Conservation (phyloP, 2,329 filamentous ascomycete species). For the Ophiostoma triangulosporum region DNA sequence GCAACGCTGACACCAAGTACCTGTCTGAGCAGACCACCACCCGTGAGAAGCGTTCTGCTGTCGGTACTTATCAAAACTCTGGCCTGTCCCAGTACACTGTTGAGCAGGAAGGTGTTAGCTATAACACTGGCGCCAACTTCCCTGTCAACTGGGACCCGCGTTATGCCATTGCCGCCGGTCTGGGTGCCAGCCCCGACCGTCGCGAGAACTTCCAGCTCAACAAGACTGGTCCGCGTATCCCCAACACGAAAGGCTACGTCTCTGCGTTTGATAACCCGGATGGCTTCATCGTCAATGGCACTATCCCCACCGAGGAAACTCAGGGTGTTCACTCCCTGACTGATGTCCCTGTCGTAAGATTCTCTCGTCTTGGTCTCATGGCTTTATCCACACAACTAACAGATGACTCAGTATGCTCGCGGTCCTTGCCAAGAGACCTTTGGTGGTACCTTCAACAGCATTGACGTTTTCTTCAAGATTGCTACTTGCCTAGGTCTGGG, state of each 20-base stretch:
- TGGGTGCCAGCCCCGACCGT: constrained; percentile 59
- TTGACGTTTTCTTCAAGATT: constrained; percentile 65
- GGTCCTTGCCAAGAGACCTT: constrained; percentile 72
- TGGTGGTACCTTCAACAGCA: constrained; percentile 56
- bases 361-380: not conserved
- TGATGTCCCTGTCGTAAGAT: constrained; percentile 49
- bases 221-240: constrained; percentile 46
- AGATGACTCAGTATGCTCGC: constrained; percentile 40
- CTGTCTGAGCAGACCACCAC: constrained; percentile 49
- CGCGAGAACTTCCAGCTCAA: constrained; percentile 65
- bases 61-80: constrained; percentile 60
- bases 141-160: constrained; percentile 75
- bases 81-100: constrained; percentile 64
- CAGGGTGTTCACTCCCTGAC: constrained; percentile 67
- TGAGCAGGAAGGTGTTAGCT: constrained; percentile 43
- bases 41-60: constrained; percentile 60
- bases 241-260: constrained; percentile 34
- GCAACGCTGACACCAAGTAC: constrained; percentile 64
- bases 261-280: constrained; percentile 47
- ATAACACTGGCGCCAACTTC: constrained; percentile 63
- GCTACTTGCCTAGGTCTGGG: constrained; percentile 50
- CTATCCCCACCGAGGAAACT: constrained; percentile 45
- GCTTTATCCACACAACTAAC: not conserved
- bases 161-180: constrained; percentile 63
- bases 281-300: constrained; percentile 48